phyloP scores from a whole-genome alignment of 371 early-diverging fungal species.

The Zychaea mexicana region DNA sequence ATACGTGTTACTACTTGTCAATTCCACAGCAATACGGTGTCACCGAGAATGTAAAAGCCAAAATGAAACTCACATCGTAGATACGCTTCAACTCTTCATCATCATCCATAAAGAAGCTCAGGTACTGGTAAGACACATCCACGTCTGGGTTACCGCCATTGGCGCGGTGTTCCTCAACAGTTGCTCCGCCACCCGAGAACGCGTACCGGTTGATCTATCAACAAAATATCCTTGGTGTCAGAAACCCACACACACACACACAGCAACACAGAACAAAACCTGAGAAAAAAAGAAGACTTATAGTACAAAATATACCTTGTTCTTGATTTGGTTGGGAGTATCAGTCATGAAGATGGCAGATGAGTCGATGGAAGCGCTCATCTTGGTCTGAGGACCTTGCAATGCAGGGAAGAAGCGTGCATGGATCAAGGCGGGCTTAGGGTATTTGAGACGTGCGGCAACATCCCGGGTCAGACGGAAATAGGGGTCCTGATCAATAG shows the following conservation, averaged over 20 bases:
- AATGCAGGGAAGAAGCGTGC: constrained; percentile 98
- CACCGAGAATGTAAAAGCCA: neutral
- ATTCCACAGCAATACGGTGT: neutral
- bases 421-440: constrained; percentile 96
- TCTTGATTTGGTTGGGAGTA: constrained; percentile 94
- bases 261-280: no score
- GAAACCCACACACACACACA: no score
- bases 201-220: constrained; percentile 91
- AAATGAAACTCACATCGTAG: constrained; percentile 46
- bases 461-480: constrained; percentile 99
- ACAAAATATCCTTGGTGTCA: neutral
- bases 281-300: neutral
- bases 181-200: constrained; percentile 96
- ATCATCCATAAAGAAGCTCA: constrained; percentile 97
- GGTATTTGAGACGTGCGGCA: constrained; percentile 91
- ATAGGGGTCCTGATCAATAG: constrained; percentile 99
- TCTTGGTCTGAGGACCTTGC: constrained; percentile 97
- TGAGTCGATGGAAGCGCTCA: constrained; percentile 94
- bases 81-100: constrained; percentile 89
- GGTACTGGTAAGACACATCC: constrained; percentile 97
- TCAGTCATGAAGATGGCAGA: constrained; percentile 98
- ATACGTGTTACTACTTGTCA: neutral
- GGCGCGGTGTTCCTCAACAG: constrained; percentile 88
- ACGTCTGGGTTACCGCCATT: constrained; percentile 97
- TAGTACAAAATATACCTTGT: constrained; percentile 88